Base-by-base conservation (phyloP, 2,329 filamentous ascomycete species). In the Diaporthe vexans region DNA sequence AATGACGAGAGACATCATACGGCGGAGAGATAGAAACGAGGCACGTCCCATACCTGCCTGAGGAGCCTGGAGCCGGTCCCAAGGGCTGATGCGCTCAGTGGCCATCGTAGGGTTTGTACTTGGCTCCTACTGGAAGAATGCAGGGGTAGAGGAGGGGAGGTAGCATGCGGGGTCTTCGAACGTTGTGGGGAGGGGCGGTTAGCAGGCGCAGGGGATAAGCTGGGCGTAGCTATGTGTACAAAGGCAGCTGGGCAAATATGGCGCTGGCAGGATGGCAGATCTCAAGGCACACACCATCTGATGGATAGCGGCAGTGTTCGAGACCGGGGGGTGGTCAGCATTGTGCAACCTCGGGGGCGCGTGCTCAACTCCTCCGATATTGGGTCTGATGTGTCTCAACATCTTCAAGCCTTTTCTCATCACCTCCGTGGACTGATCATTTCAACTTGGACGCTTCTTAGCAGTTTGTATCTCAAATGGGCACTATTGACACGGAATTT, bases 1-100 rank as follows among this genome's bases (percentile, higher is more conserved):
- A 24, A 65, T 65, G 61, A 65, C 61, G 35, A 35, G 61, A n/a
- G 61, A 65, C 11, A 65, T 65, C 61, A 65, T 65, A 11, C 26
- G 19, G 19, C 10, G 40, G 13, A 65, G 43, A 17, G 51, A 40
- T 24, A 65, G 26, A 24, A 24, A 40, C 1, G 26, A 13, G 19
- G 26, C 43, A 65, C 11, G 10, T 3, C 24, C 24, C 11, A 33
- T 17, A 35, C 21, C 19, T 43, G 26, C 43, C 1, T 46, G 15
- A 46, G 17, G 6, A 7, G 7, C 15, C 43, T 46, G 4, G 13
- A 13, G 11, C 11, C 37, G 10, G 35, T 8, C 8, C 3, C 35
- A 11, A 37, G 35, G 10, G 11, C 35, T 33, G 24, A 21, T 48
- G 37, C 21, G 24, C 21, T 19, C 21, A 19, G 26, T 3, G 4